Conservation (phyloP, 306 rosid genomes). For the Malus sylvestris region DNA sequence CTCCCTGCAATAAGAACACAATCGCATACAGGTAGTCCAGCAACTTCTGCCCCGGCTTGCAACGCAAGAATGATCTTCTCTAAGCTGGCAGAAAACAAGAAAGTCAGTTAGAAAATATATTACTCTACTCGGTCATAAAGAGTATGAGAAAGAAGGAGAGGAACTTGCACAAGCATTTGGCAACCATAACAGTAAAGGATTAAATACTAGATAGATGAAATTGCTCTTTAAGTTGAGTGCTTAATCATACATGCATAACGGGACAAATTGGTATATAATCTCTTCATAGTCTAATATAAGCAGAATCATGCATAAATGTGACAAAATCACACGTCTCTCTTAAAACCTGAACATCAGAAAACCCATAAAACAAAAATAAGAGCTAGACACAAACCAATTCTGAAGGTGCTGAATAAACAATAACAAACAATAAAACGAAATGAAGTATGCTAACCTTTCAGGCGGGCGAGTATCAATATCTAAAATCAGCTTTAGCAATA, state of each 20-base stretch:
- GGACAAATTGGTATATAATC: neutral
- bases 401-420: neutral
- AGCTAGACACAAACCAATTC: neutral
- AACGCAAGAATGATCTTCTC: conserved; percentile 70
- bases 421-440: too few species aligned
- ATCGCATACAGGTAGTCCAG: conserved; percentile 49
- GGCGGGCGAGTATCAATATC: conserved; percentile 60
- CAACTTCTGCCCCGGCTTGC: conserved; percentile 87
- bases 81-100: conserved; percentile 35
- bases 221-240: neutral
- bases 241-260: neutral
- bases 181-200: neutral
- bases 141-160: neutral
- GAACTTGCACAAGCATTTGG: neutral
- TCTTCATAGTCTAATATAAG: neutral
- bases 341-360: neutral
- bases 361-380: neutral
- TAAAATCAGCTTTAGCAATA: conserved; percentile 73
- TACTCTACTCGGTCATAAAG: neutral
- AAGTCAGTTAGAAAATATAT: neutral
- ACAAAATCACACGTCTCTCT: neutral
- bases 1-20: conserved; percentile 91
- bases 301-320: neutral
- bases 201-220: neutral
- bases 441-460: conserved; percentile 42